phyloP scores from a whole-genome alignment of 768 basidiomycete species.

The Thelephora ganbajun region DNA sequence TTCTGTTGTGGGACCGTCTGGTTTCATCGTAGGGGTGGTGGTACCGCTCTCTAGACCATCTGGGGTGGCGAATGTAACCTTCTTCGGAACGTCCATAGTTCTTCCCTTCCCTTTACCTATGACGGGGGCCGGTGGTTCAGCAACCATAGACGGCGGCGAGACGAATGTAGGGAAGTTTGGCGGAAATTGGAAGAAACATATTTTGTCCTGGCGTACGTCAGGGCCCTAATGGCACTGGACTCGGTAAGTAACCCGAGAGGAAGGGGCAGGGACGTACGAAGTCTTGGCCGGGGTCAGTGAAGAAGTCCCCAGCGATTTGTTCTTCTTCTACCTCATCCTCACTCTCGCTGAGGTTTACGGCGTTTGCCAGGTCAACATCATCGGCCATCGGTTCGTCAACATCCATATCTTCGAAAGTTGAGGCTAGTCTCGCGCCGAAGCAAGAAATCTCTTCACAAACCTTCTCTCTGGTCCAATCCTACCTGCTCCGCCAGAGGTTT shows the following conservation, averaged over 20 bases:
- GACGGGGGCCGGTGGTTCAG: conserved; percentile 16
- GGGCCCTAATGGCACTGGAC: conserved; percentile 11
- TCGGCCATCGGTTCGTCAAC: conserved; percentile 12
- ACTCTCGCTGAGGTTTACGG: conserved; percentile 57
- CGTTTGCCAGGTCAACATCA: conserved; percentile 38
- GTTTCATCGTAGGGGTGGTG: conserved; percentile 6
- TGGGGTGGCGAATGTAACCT: conserved; percentile 42
- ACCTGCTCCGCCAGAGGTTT: conserved; percentile 21
- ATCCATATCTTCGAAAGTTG: conserved; percentile 12
- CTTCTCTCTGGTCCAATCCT: conserved; percentile 1
- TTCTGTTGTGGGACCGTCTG: conserved; percentile 13
- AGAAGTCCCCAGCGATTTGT: conserved; percentile 62
- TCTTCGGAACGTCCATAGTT: conserved; percentile 21
- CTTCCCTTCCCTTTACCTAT: conserved; percentile 8
- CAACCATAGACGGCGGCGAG: conserved; percentile 11
- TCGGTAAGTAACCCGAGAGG: conserved; percentile 19
- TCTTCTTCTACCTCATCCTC: conserved; percentile 74
- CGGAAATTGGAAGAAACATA: conserved; percentile 90
- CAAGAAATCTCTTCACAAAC: not conserved
- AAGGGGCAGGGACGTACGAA: conserved; percentile 21
- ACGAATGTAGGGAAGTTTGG: conserved; percentile 67
- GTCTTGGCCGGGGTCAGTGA: conserved; percentile 22
- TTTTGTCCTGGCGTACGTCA: conserved; percentile 40
- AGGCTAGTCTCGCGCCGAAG: not conserved
- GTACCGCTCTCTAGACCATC: not conserved